These are phyloP conservation scores for Talaromyces pinophilus DNA, from an alignment of 2,329 filamentous ascomycete species.

Conservation along the genomic window DNA sequence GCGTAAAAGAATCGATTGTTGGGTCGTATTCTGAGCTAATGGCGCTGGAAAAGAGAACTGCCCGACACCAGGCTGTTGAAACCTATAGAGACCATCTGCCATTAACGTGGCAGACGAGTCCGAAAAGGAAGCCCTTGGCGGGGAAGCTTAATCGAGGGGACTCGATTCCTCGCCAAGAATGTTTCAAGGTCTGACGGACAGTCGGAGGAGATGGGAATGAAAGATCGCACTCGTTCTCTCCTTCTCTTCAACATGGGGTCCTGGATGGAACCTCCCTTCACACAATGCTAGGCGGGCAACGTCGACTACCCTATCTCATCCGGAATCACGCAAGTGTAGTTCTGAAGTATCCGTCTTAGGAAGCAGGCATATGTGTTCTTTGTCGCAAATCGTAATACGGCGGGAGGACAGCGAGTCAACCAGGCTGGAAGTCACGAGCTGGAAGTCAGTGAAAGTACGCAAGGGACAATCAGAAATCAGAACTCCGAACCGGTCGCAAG, in stretches of 20 bases:
- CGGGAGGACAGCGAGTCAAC: conserved; percentile 8
- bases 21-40: conserved; percentile 43
- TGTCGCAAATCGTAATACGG: conserved; percentile 6
- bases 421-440: conserved; percentile 2
- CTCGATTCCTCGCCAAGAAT: conserved; percentile 24
- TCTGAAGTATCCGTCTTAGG: not conserved
- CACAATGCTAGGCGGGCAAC: conserved; percentile 18
- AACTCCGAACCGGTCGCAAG: conserved; percentile 23
- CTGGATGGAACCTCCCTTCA: conserved; percentile 37
- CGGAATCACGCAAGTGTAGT: not conserved
- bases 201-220: conserved; percentile 35
- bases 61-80: conserved; percentile 56
- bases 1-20: conserved; percentile 48
- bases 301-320: conserved; percentile 24
- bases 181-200: conserved; percentile 10
- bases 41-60: conserved; percentile 51
- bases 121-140: conserved; percentile 38
- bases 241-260: conserved; percentile 53
- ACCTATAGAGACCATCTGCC: conserved; percentile 58
- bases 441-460: conserved; percentile 9
- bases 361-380: conserved; percentile 9
- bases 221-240: conserved; percentile 47
- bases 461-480: conserved; percentile 12
- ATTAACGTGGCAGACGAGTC: conserved; percentile 54
- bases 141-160: conserved; percentile 31